Evolutionary conservation across 306 rosid species (phyloP), one percentile per base, ranked within the genome.

Genomic region (Prunus dulcis): DNA sequence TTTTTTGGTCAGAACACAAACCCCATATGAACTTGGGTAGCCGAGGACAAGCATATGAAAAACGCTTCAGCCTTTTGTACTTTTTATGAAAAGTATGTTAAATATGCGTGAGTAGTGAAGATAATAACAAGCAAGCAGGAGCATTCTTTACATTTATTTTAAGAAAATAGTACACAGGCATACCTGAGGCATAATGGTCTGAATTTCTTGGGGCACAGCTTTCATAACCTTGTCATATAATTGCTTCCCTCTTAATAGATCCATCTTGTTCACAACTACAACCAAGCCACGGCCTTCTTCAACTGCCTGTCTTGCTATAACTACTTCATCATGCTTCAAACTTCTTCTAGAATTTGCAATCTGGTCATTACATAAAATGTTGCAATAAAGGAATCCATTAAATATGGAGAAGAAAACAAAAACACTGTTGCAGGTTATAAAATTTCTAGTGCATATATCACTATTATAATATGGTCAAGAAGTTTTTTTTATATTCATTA

Each of bases 241-340:
- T 27, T 78, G 12, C 79, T 75, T 88, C 25, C 91, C 92, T 72
- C 91, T 92, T 43, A 92, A 84, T 80, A 92, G 95, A 82, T 95
- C 96, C 98, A 95, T 92, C 87, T 95, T 95, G 91, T 95, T 95
- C 84, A 95, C 98, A 82, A 95, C 88, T 82, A 95, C 93, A 81
- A 95, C 96, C 85, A 95, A 83, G 56, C 97, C 98, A 27, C 98
- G 97, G 28, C 96, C 98, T 86, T 95, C 98, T 89, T 95, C 98
- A 74, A 95, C 87, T 5, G 97, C 97, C 56, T 87, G 89, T 88
- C 98, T 90, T 63, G 97, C 98, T 78, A 90, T 95, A 87, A 90
- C 90, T 47, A 95, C 97, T 86, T 95, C 98, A 70, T 92, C 89
- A 74, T 95, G 98, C 50, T 84, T 95, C 98, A 92, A 83, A 76